A percentile compares a stretch with the other conserved stretches of the same genome.
Conservation (phyloP, 768 basidiomycete genomes). For the Boletales sp. region DNA sequence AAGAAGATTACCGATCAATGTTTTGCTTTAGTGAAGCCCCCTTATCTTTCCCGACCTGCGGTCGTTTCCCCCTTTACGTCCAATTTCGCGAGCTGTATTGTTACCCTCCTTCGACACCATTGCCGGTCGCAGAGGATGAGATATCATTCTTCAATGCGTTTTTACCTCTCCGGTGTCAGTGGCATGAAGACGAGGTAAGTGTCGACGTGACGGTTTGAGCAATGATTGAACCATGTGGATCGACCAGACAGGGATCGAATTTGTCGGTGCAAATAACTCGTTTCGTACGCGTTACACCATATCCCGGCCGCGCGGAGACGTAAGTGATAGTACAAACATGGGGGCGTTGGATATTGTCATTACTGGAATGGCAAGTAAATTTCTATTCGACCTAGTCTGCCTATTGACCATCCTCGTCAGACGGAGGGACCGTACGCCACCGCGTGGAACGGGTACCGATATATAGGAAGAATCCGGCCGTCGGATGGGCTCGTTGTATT, state of each 20-base stretch:
- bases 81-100: conserved; percentile 47
- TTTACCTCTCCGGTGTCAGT: conserved; percentile 39
- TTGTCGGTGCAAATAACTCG: conserved; percentile 31
- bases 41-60: conserved; percentile 31
- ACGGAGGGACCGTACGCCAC: conserved; percentile 43
- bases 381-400: background rate
- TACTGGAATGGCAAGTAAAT: conserved; percentile 44
- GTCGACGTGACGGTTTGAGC: background rate
- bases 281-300: conserved; percentile 41
- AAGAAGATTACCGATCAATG: conserved; percentile 39
- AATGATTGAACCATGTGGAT: background rate
- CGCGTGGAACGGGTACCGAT: conserved; percentile 55
- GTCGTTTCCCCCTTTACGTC: conserved; percentile 47
- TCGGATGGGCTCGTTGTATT: conserved; percentile 59
- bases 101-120: conserved; percentile 29
- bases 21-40: conserved; percentile 31
- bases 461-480: conserved; percentile 56
- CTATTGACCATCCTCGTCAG: conserved; percentile 25
- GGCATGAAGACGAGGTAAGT: conserved; percentile 30
- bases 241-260: conserved; percentile 27
- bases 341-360: conserved; percentile 47
- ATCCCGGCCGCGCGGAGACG: conserved; percentile 10
- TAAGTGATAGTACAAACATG: conserved; percentile 9
- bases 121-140: conserved; percentile 34
- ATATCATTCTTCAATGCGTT: conserved; percentile 43